Evolutionary conservation across 225 moss, liverwort and hornwort genomes (phyloP), one percentile per base, ranked within the genome.

Genomic region (Thuidium tamariscinum): DNA sequence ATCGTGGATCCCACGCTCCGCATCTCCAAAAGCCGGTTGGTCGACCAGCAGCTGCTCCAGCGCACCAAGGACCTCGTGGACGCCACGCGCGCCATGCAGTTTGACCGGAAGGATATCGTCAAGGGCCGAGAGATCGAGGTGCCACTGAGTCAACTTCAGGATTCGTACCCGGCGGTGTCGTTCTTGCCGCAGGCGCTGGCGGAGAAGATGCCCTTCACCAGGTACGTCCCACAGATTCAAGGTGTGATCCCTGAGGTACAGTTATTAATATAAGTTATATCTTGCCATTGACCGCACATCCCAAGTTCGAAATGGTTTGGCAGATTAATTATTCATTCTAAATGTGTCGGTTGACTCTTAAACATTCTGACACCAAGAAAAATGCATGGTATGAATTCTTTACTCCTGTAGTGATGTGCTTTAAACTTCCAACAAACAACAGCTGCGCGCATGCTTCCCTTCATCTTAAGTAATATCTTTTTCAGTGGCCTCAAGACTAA

Each of bases 171-270:
- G 13, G 83, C 85, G 18, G 83, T 72, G 39, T 71, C 91, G 18
- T 93, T 93, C 88, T 36, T 93, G 91, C 93, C 93, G 13, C 88
- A 88, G 13, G 51, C 85, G 15, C 82, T 93, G 22, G 91, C 90
- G 41, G 75, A 90, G 41, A 86, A 89, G 57, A 82, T 93, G 90
- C 91, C 93, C 60, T 77, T 91, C 90, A 42, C 46, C 74, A 91
- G 88, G 86, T 83, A 83, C 44, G 57, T 16, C 17, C 44, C 21
- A 18, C 27, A 26, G 39, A 82, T 29, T 68, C 49, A n/a, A n/a
- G n/a, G n/a, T n/a, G n/a, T n/a, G n/a, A n/a, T n/a, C n/a, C 55
- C 20, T 55, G 18, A n/a, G n/a, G n/a, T 52, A 14, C 52, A 18
- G 13, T 2, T 12, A 8, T 18, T 5, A 26, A 13, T 21, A 55